Base-by-base conservation (phyloP, 805 yeast species). In the Starmera dryadoides region DNA sequence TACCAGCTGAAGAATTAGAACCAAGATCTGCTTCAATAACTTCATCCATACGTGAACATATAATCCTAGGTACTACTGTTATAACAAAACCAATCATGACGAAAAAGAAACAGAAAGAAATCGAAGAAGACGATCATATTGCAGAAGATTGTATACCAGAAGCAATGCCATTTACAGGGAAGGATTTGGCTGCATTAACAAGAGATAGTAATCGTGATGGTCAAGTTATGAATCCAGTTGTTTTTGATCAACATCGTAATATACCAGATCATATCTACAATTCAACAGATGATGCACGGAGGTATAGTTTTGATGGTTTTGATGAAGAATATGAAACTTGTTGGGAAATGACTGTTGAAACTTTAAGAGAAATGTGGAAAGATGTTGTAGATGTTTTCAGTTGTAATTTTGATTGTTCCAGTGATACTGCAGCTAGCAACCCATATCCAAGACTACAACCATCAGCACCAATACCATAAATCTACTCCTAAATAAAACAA, bases 321-420 rank as follows among this genome's bases (percentile, higher is more conserved):
- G 19, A 6, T n/a, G 28, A 18, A 18, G n/a, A 11, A 14, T 26
- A 34, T 9, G 33, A 29, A 26, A 19, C 4, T 14, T 34, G 33
- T 19, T 26, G 17, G 16, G 30, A n/a, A 33, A 15, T 28, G 7
- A 28, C 30, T 7, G n/a, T 17, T 4, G 17, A 22, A 19, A 14
- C 21, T 6, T 17, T 30, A 2, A 5, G 10, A 9, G 45, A 44
- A 1, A 15, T 42, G 26, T 44, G 47, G 45, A 21, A 18, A 15
- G 47, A 42, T 21, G 9, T 44, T 4, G 30, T 34, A 2, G 23
- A 32, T 5, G 17, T 40, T 9, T 3, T 39, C 6, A 39, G 42
- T 1, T 40, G 40, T 21, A 29, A 33, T 31, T 34, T 8, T 15
- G 15, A 20, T 8, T 17, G 19, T 6, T 6, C 4, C 7, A 19